phyloP scores from a whole-genome alignment of 371 early-diverging fungal genomes.

The Rhizopus arrhizus region DNA sequence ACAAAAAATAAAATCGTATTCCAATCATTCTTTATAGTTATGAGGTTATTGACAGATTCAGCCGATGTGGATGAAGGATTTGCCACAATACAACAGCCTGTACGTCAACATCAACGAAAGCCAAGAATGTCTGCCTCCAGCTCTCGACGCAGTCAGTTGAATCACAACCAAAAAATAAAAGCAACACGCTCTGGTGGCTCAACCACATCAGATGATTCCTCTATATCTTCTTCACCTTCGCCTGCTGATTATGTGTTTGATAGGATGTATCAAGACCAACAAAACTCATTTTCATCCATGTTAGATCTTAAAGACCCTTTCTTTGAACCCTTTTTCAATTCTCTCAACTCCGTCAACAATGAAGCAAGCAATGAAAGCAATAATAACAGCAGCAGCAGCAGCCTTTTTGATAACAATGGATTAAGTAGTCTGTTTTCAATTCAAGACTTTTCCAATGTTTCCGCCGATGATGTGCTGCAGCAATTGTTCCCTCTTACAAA shows the following conservation, averaged over 20 bases:
- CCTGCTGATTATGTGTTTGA: conserved; percentile 50
- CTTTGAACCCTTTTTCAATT: conserved; percentile 29
- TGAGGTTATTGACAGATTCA: conserved; percentile 58
- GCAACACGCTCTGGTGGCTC: conserved; percentile 1
- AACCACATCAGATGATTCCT: conserved; percentile 47
- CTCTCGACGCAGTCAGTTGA: background rate
- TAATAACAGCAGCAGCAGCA: too few relatives aligned
- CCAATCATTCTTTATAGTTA: conserved; percentile 34
- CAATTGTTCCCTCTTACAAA: conserved; percentile 13
- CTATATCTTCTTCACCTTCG: conserved; percentile 34
- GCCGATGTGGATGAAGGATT: conserved; percentile 35
- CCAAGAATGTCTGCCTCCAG: conserved; percentile 4
- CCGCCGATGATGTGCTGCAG: conserved; percentile 19
- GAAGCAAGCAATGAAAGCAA: background rate
- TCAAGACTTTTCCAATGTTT: conserved; percentile 10
- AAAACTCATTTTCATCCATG: conserved; percentile 26
- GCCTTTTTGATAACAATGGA: background rate
- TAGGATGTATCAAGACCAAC: conserved; percentile 42
- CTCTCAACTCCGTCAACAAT: background rate
- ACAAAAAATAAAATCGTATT: background rate
- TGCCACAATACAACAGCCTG: conserved; percentile 9
- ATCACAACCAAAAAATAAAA: conserved; percentile 6
- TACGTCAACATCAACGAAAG: conserved; percentile 9
- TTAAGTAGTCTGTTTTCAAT: conserved; percentile 11
- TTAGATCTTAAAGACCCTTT: conserved; percentile 31